A percentile compares a stretch with the other conserved stretches of the same genome.
Evolutionary conservation across 2,329 filamentous ascomycete genomes (phyloP).

Genomic region (Torrubiella hemipterigena): DNA sequence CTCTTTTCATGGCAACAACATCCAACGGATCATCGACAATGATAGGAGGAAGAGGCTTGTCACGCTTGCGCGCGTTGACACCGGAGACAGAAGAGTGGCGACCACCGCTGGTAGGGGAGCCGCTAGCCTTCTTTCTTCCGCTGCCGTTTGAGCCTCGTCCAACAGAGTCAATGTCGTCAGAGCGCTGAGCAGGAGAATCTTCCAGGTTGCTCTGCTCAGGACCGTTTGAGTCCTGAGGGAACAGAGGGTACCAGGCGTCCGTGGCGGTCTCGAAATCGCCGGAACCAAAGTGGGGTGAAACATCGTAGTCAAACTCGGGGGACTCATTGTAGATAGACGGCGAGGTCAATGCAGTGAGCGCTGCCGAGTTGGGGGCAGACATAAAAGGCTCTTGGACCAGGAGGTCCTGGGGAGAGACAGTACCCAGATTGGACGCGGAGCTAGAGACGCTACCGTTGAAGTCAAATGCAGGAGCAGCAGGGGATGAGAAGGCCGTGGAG

Average conservation of each 20-base stretch:
- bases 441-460: conserved; percentile 33
- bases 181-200: conserved; percentile 28
- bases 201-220: conserved; percentile 18
- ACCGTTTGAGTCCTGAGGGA: conserved; percentile 37
- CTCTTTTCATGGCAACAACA: conserved; percentile 77
- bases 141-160: conserved; percentile 27
- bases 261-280: conserved; percentile 41
- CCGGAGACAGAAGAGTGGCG: conserved; percentile 61
- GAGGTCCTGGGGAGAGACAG: conserved; percentile 77
- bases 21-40: conserved; percentile 63
- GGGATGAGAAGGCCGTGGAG: conserved; percentile 40
- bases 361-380: conserved; percentile 71
- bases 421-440: conserved; percentile 46
- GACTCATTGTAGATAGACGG: conserved; percentile 71
- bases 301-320: conserved; percentile 62
- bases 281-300: conserved; percentile 63
- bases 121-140: conserved; percentile 34
- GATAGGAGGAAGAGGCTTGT: conserved; percentile 72
- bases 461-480: conserved; percentile 40
- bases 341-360: conserved; percentile 75
- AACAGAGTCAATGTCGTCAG: conserved; percentile 36
- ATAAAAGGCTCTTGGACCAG: conserved; percentile 55
- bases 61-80: conserved; percentile 61
- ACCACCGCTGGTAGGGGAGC: conserved; percentile 27
- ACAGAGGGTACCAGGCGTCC: conserved; percentile 61